Conservation (phyloP, 108 stramenopile genomes). For the Stephanodiscus minutulus region DNA sequence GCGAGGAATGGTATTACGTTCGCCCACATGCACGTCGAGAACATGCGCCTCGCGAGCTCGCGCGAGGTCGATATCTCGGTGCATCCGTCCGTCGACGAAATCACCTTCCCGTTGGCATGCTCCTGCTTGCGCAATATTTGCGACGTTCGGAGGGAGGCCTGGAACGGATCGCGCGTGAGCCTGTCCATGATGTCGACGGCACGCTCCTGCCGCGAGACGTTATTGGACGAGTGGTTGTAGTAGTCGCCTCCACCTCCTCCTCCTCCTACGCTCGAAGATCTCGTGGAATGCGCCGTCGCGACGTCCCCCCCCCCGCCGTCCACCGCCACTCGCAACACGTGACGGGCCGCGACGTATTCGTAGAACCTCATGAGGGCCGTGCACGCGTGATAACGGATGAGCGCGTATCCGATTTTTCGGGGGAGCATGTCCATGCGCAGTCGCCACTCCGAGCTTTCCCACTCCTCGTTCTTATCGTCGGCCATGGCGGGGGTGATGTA, state of each 20-base stretch:
- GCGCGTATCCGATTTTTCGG: slow-evolving; percentile 31
- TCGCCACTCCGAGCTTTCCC: slow-evolving; percentile 49
- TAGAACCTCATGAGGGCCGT: slow-evolving; percentile 53
- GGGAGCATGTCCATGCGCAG: slow-evolving; percentile 28
- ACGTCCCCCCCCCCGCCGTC: neutral
- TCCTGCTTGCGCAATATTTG: slow-evolving; percentile 41
- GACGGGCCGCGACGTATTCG: slow-evolving; percentile 35
- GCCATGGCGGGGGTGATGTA: slow-evolving; percentile 41
- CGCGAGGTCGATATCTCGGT: slow-evolving; percentile 36
- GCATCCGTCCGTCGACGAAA: slow-evolving; percentile 31
- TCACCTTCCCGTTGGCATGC: slow-evolving; percentile 44
- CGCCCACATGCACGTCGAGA: slow-evolving; percentile 53
- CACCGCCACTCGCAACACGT: slow-evolving; percentile 37
- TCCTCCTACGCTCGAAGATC: too few relatives aligned
- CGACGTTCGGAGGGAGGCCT: slow-evolving; percentile 37
- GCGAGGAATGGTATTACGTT: slow-evolving; percentile 54
- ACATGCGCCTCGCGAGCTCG: slow-evolving; percentile 45
- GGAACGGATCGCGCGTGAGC: slow-evolving; percentile 51
- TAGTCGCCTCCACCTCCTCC: too few relatives aligned
- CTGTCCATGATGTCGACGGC: slow-evolving; percentile 48
- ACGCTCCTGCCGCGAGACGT: slow-evolving; percentile 24
- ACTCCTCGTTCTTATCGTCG: slow-evolving; percentile 47
- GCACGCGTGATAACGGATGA: slow-evolving; percentile 41
- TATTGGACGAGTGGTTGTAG: too few relatives aligned
- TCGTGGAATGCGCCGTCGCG: neutral